Percentiles rank a stretch among this genome's conserved stretches.
Conservation (phyloP, 345 rosid genomes). For the Eutrema japonicum region DNA sequence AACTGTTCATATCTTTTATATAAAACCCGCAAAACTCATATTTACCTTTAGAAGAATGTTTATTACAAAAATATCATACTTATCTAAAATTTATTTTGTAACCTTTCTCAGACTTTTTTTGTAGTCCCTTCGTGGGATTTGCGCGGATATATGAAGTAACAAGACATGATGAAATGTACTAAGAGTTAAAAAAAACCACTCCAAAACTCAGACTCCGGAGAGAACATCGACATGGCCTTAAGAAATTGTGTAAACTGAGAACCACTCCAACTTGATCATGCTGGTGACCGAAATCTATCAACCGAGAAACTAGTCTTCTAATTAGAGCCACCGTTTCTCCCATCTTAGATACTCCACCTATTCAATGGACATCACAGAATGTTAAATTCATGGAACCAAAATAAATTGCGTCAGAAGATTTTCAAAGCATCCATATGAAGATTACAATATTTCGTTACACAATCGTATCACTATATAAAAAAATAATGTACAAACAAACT, state of each 20-base stretch:
- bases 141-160: no score
- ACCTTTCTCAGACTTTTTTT: no score
- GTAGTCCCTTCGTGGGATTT: no score
- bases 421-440: slow-evolving; percentile 15
- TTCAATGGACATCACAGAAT: neutral
- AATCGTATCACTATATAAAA: neutral
- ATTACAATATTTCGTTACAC: neutral
- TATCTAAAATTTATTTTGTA: no score
- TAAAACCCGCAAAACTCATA: no score
- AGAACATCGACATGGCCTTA: neutral
- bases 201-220: neutral
- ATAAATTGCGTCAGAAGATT: neutral
- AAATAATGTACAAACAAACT: no score
- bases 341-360: slow-evolving; percentile 14
- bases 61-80: no score
- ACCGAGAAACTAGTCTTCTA: neutral
- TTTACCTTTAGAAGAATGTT: no score
- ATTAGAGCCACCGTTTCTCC: slow-evolving; percentile 18
- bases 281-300: neutral
- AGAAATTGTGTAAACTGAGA: neutral
- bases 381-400: slow-evolving; percentile 17
- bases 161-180: no score
- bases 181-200: neutral
- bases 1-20: no score
- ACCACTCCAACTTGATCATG: neutral